Evolutionary conservation across 441 rosid species (phyloP), one percentile per base, ranked within the genome.

Genomic region (Raphanus hybrid): DNA sequence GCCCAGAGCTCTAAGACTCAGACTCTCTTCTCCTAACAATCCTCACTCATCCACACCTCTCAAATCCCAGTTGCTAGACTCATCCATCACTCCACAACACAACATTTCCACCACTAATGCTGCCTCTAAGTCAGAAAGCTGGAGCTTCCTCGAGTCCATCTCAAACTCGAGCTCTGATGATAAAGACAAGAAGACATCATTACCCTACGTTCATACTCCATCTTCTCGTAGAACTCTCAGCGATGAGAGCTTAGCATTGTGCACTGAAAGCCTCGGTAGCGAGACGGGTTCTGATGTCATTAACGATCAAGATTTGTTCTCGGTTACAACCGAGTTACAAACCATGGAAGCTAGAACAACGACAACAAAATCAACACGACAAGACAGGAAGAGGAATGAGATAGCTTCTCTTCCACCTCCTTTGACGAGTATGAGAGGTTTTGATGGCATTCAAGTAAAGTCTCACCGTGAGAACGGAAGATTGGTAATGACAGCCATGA

Each of bases 231-330:
- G 86, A 11, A 67, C 70, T 32, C 87, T 93, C 5, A 92, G 96
- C 32, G 87, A 86, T 37, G 88, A 82, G 82, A 90, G 97, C 85
- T 73, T 93, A 87, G 89, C 88, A 80, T 67, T 93, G 18, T 93
- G 96, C 74, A 93, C 98, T 8, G 97, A 93, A 73, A 90, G 83
- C 70, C 84, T 93, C 18, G 98, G 98, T 5, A 86, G 85, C 64
- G 98, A 93, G 83, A 90, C 92, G 0, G 94, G 98, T 3, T 86
- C 87, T 64, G 86, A 86, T 48, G 74, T 82, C n/a, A 66, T 58
- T 1, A 83, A 81, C 4, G 77, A 78, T 54, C 77, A 50, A 75
- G 74, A 81, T 68, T 82, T 89, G 80, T 75, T 84, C 39, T 58
- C 76, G 65, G 76, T 82, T 41, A 70, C 88, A 7, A 76, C 75